Evolutionary conservation across 495 filamentous ascomycete species (phyloP).

Genomic region (Hypomontagnella submonticulosa): DNA sequence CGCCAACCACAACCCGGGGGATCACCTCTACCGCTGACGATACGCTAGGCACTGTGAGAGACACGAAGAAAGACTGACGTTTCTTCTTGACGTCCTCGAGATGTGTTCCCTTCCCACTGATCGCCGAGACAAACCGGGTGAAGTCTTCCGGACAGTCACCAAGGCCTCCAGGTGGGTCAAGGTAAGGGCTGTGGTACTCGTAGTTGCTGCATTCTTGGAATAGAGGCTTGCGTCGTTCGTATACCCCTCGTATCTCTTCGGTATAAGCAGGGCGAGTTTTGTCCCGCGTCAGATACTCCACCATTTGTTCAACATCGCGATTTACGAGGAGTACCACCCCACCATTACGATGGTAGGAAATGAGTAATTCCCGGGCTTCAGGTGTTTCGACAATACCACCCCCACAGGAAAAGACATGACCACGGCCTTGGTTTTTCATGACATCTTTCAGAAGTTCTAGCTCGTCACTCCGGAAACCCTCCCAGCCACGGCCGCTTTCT

Average conservation of each 20-base stretch:
- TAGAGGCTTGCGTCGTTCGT: conserved; percentile 90
- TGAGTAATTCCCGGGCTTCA: conserved; percentile 80
- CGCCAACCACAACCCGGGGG: conserved; percentile 79
- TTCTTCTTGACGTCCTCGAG: conserved; percentile 75
- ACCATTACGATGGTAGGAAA: conserved; percentile 77
- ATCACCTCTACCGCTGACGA: conserved; percentile 69
- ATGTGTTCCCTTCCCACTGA: conserved; percentile 74
- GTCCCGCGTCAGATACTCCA: conserved; percentile 89
- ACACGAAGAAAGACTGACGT: conserved; percentile 89
- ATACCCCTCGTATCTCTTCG: conserved; percentile 93
- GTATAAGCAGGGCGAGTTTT: conserved; percentile 93
- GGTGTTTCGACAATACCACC: conserved; percentile 92
- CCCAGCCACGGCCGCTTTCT: conserved; percentile 75
- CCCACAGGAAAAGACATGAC: conserved; percentile 90
- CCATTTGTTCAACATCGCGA: conserved; percentile 86
- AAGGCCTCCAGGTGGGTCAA: conserved; percentile 66
- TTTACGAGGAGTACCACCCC: conserved; percentile 92
- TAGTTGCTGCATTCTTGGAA: conserved; percentile 95
- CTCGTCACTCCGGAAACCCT: conserved; percentile 86
- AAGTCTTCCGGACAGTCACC: conserved; percentile 80
- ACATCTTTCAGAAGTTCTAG: conserved; percentile 75
- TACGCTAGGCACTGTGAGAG: conserved; percentile 83
- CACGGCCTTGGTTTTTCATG: conserved; percentile 76
- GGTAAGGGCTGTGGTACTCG: conserved; percentile 85
- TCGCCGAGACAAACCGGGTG: conserved; percentile 75